These are phyloP conservation scores for Gomphus sp. DNA, from an alignment of 1,284 basidiomycete genomes.

Conservation along the genomic window DNA sequence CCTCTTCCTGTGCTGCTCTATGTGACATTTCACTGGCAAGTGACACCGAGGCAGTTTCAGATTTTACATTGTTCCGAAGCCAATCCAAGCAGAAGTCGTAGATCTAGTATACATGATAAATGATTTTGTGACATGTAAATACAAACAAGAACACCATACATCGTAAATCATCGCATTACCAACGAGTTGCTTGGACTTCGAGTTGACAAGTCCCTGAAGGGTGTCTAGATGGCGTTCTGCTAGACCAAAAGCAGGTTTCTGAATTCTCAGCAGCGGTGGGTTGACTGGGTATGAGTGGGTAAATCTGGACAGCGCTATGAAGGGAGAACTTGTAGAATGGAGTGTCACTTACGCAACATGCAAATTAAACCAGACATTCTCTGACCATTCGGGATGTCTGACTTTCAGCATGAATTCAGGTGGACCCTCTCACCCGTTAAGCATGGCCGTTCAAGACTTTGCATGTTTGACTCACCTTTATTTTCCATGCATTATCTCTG, in stretches of 20 bases:
- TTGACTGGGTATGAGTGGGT: slow-evolving; percentile 5
- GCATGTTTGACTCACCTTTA: neutral
- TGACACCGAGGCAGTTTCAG: neutral
- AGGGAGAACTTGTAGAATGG: neutral
- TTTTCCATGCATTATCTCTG: slow-evolving; percentile 9
- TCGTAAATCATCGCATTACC: slow-evolving; percentile 11
- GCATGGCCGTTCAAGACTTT: neutral
- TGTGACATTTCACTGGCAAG: slow-evolving; percentile 9
- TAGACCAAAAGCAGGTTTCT: slow-evolving; percentile 1
- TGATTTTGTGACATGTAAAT: neutral
- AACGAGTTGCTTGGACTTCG: neutral
- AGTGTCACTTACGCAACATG: slow-evolving; percentile 49
- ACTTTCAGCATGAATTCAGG: slow-evolving; percentile 69
- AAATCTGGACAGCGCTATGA: neutral
- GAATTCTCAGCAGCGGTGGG: slow-evolving; percentile 3
- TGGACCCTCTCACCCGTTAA: slow-evolving; percentile 24
- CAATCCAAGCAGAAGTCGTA: slow-evolving; percentile 9
- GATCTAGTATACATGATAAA: neutral
- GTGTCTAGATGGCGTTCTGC: neutral
- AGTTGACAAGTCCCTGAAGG: slow-evolving; percentile 5
- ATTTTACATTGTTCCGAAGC: slow-evolving; percentile 5
- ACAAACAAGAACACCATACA: neutral
- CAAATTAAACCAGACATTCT: slow-evolving; percentile 53
- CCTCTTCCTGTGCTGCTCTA: slow-evolving; percentile 7
- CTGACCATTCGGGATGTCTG: slow-evolving; percentile 48